phyloP scores from a whole-genome alignment of 345 rosid species.

The Corymbia maculata region DNA sequence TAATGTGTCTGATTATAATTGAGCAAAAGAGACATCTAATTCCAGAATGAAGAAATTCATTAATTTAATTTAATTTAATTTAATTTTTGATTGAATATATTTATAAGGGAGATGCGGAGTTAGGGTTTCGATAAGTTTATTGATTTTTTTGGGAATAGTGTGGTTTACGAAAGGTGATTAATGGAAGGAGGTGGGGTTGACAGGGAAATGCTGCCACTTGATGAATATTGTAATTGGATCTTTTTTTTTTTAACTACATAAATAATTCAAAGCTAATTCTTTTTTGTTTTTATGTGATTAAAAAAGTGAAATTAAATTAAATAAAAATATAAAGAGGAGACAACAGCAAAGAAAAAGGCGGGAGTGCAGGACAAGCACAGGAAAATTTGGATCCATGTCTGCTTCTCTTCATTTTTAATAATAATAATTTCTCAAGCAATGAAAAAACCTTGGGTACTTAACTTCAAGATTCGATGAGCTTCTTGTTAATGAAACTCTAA shows the following conservation, averaged over 20 bases:
- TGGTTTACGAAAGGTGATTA: conserved; percentile 13
- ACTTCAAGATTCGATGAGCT: neutral
- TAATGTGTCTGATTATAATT: neutral
- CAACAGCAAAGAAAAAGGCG: neutral
- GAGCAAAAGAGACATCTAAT: neutral
- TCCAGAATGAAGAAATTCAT: neutral
- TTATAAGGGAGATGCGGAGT: neutral
- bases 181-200: conserved; percentile 21
- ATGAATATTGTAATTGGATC: neutral
- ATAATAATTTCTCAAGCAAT: neutral
- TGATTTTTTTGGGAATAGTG: conserved; percentile 4
- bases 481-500: neutral
- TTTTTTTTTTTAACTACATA: neutral
- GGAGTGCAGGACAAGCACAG: neutral
- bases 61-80: neutral
- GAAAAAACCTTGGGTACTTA: neutral
- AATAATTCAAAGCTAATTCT: neutral
- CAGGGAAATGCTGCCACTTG: neutral
- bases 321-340: neutral
- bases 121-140: conserved; percentile 11
- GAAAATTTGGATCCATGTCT: neutral
- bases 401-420: neutral
- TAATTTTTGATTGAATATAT: neutral
- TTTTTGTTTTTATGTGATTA: neutral
- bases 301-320: neutral